Evolutionary conservation across 805 yeast genomes (phyloP).

Genomic region (Teunomyces aglyptinius): DNA sequence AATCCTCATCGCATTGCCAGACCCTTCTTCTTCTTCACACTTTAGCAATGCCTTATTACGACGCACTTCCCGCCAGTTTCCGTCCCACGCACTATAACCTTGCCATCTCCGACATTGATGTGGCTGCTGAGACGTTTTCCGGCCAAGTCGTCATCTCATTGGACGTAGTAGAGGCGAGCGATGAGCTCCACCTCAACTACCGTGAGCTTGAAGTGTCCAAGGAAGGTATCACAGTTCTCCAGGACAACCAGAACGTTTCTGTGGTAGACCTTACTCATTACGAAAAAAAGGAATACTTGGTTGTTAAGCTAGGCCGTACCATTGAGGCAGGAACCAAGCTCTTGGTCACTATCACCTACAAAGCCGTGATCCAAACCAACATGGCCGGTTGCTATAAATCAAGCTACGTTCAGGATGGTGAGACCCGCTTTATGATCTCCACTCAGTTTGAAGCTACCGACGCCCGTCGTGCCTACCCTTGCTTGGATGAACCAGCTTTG

Average conservation of each 20-base stretch:
- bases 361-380: conserved; percentile 49
- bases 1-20: not conserved
- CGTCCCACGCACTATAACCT: conserved; percentile 75
- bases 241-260: conserved; percentile 23
- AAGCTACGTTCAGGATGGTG: conserved; percentile 38
- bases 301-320: conserved; percentile 51
- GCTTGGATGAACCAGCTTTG: conserved; percentile 54
- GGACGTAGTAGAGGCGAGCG: conserved; percentile 40
- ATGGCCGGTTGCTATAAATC: conserved; percentile 59
- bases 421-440: conserved; percentile 39
- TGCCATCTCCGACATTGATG: conserved; percentile 58
- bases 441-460: conserved; percentile 62
- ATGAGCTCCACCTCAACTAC: conserved; percentile 48
- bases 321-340: conserved; percentile 19
- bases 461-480: conserved; percentile 59
- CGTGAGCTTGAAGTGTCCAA: conserved; percentile 36
- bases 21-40: not conserved
- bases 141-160: conserved; percentile 52
- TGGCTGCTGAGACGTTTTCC: conserved; percentile 40
- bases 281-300: conserved; percentile 60
- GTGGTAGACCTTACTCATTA: conserved; percentile 29
- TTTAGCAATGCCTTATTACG: conserved; percentile 27
- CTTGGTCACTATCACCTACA: conserved; percentile 31
- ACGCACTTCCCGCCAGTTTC: conserved; percentile 61
- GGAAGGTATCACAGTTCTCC: conserved; percentile 19